Evolutionary conservation across 164 flowering plant genomes (phyloP).

Genomic region (Annona squamosa): DNA sequence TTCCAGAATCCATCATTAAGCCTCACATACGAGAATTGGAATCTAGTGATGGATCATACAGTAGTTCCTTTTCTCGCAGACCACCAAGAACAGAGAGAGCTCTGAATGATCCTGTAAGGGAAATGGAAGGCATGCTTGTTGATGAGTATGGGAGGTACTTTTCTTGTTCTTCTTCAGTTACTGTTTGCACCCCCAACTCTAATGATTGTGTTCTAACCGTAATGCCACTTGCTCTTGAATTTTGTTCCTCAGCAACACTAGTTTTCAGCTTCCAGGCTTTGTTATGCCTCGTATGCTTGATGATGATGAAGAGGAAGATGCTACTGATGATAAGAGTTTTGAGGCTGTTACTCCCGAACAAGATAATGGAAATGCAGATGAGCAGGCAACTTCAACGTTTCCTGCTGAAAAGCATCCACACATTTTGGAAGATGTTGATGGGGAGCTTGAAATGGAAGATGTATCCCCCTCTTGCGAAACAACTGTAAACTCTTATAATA

Average conservation of each 20-base stretch:
- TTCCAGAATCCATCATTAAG: conserved; percentile 70
- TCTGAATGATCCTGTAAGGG: conserved; percentile 83
- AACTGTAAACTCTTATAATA: conserved; percentile 27
- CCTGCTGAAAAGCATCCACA: conserved; percentile 52
- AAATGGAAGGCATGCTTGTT: conserved; percentile 95
- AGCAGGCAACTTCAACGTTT: conserved; percentile 19
- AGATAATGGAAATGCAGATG: conserved; percentile 29
- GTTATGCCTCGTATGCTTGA: conserved; percentile 73
- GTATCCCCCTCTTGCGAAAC: conserved; percentile 69
- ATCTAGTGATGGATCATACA: conserved; percentile 37
- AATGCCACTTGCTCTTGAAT: conserved; percentile 6
- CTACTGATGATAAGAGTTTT: conserved; percentile 70
- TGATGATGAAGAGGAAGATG: conserved; percentile 68
- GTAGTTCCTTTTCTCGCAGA: conserved; percentile 48
- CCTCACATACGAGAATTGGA: conserved; percentile 80
- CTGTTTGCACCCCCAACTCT: background rate
- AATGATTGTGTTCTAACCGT: background rate
- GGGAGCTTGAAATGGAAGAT: conserved; percentile 99
- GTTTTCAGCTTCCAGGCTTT: conserved; percentile 83
- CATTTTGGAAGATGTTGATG: conserved; percentile 94
- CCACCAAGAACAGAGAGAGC: conserved; percentile 71
- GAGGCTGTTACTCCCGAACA: conserved; percentile 95
- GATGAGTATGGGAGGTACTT: conserved; percentile 95
- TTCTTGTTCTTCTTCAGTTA: background rate
- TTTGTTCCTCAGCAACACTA: conserved; percentile 67